phyloP scores from a whole-genome alignment of 345 rosid genomes.

The Moricandia arvensis region DNA sequence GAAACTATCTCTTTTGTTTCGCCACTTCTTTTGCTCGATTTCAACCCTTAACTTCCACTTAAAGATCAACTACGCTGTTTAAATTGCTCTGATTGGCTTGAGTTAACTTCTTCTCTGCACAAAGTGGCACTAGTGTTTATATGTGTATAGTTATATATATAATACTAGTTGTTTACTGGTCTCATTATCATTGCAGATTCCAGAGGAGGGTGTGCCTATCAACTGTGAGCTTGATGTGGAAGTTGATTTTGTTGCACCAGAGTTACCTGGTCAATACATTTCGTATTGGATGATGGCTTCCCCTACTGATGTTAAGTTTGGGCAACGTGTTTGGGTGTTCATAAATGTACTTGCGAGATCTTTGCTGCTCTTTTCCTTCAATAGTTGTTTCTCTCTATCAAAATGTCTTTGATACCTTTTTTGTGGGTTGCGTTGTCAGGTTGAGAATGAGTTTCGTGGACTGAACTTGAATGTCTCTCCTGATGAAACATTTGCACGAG shows the following conservation, averaged over 20 bases:
- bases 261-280: conserved; percentile 67
- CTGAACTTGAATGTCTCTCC: conserved; percentile 72
- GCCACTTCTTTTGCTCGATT: not conserved
- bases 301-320: conserved; percentile 68
- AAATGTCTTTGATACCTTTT: not conserved
- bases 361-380: conserved; percentile 6
- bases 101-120: not conserved
- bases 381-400: not conserved
- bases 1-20: conserved; percentile 5
- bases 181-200: conserved; percentile 50
- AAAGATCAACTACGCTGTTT: not conserved
- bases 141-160: not conserved
- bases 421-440: conserved; percentile 41
- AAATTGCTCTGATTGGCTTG: not conserved
- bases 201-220: conserved; percentile 58
- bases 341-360: conserved; percentile 52
- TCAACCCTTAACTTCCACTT: not conserved
- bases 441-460: conserved; percentile 43
- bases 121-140: not conserved
- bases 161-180: not conserved
- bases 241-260: conserved; percentile 75
- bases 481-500: conserved; percentile 33
- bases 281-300: conserved; percentile 91
- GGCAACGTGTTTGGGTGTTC: conserved; percentile 93
- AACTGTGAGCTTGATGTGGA: conserved; percentile 71